These are phyloP conservation scores for Leptographium galeiforme DNA, from an alignment of 2,329 filamentous ascomycete species.

Conservation along the genomic window DNA sequence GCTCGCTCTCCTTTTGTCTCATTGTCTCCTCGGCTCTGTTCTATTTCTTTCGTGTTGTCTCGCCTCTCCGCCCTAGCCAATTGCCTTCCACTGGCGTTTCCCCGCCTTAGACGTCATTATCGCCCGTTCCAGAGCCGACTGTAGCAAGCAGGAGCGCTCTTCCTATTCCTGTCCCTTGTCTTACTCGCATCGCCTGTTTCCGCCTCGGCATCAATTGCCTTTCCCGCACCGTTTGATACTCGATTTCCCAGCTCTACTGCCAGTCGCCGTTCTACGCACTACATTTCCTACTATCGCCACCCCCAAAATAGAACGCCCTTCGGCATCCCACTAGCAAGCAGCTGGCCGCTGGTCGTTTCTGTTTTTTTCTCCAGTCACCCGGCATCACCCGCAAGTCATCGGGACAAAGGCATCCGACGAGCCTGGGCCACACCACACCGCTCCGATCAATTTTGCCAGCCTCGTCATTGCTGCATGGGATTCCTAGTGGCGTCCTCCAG, in stretches of 20 bases:
- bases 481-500: neutral
- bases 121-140: neutral
- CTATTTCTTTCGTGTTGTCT: neutral
- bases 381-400: constrained; percentile 10
- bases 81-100: neutral
- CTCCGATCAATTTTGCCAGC: neutral
- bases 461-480: neutral
- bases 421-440: neutral
- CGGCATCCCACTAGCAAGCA: neutral
- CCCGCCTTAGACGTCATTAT: neutral
- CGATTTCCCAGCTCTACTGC: neutral
- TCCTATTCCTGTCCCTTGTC: neutral
- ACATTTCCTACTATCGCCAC: neutral
- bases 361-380: constrained; percentile 1
- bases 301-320: neutral
- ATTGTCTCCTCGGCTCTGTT: constrained; percentile 1
- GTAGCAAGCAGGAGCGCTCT: neutral
- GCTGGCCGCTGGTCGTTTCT: neutral
- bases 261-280: neutral
- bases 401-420: neutral
- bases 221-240: neutral
- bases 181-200: neutral
- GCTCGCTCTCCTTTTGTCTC: neutral
- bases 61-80: neutral
- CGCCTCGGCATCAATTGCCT: neutral